Conservation (phyloP, 441 rosid species). For the Omphalea diandra region DNA sequence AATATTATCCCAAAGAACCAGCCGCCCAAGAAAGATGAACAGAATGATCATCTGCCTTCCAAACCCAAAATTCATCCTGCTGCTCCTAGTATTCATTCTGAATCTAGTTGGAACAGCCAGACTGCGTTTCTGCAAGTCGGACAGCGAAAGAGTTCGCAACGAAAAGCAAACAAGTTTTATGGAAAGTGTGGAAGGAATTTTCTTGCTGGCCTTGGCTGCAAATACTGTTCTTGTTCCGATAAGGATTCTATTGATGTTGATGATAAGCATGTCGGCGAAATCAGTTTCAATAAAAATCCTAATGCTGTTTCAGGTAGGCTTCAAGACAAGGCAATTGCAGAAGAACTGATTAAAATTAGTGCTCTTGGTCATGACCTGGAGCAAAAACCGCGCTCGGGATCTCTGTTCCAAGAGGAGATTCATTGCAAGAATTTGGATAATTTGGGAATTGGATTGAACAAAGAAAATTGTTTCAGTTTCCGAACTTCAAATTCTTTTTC, state of each 20-base stretch:
- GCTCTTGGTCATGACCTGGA: conserved; percentile 15
- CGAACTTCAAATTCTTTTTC: conserved; percentile 26
- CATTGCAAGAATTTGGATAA: conserved; percentile 7
- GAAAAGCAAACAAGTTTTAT: conserved; percentile 29
- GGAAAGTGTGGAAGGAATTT: conserved; percentile 37
- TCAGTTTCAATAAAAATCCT: conserved; percentile 42
- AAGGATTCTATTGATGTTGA: conserved; percentile 52
- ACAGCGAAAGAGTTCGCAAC: conserved; percentile 25
- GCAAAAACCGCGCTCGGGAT: conserved; percentile 16
- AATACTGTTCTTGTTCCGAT: conserved; percentile 56
- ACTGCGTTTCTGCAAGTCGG: conserved; percentile 45
- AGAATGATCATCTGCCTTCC: conserved; percentile 4
- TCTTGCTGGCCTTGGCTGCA: conserved; percentile 59
- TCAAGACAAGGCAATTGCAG: conserved; percentile 16
- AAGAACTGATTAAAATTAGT: conserved; percentile 15
- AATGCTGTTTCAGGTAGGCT: conserved; percentile 25
- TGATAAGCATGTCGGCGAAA: conserved; percentile 42
- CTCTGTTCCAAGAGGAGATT: conserved; percentile 25
- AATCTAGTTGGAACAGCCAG: conserved; percentile 81
- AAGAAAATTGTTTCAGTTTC: conserved; percentile 28
- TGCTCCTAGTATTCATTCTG: conserved; percentile 53
- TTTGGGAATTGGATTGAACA: conserved; percentile 22
- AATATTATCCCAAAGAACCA: conserved; percentile 26
- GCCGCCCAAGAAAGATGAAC: conserved; percentile 28
- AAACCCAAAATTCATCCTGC: conserved; percentile 31